Base-by-base conservation (phyloP, 164 flowering plant genomes). In the Stephania yunnanensis region DNA sequence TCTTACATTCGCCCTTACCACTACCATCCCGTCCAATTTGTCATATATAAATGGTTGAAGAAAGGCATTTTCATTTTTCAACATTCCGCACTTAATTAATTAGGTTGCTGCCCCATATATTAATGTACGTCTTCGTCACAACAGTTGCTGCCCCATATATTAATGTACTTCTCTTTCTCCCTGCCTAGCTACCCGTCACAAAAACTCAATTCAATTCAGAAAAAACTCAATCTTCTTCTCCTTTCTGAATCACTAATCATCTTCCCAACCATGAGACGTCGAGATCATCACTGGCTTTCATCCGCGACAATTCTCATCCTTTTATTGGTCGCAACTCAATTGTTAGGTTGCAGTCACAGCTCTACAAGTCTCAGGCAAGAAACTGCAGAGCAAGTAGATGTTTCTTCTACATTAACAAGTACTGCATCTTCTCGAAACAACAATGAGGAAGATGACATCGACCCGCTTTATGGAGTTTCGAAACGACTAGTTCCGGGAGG, bases 401-500 rank as follows among this genome's bases (percentile, higher is more conserved):
- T 72, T 19, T 72, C 74, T 36, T 36, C 42, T 36, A 36, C 42
- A 25, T 25, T 25, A 31, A 31, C 68, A 46, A 58, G 48, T 73
- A 17, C 29, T 61, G 11, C 17, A 13, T 44, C 69, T 3, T 44
- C 75, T 25, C 30, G 12, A 45, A 52, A 10, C 58, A 46, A 15
- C 30, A 52, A 11, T 1, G 46, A 42, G 13, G 68, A 19, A 1
- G 20, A 58, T 13, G 58, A 71, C 19, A 48, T 52, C 36, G 75
- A 73, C 30, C 76, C 65, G 22, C 65, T 67, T 13, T 76, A 66
- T 44, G 82, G 78, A n/a, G 77, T 68, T 79, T 82, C 85, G 0
- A 67, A 75, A 25, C 74, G 81, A 52, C 19, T 69, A 17, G 82
- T 80, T 25, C 85, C 85, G 5, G 71, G 55, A 31, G 85, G 85